Evolutionary conservation across 2,329 filamentous ascomycete genomes (phyloP), one percentile per base, ranked within the genome.

Genomic region (Penicillium janthinellum): DNA sequence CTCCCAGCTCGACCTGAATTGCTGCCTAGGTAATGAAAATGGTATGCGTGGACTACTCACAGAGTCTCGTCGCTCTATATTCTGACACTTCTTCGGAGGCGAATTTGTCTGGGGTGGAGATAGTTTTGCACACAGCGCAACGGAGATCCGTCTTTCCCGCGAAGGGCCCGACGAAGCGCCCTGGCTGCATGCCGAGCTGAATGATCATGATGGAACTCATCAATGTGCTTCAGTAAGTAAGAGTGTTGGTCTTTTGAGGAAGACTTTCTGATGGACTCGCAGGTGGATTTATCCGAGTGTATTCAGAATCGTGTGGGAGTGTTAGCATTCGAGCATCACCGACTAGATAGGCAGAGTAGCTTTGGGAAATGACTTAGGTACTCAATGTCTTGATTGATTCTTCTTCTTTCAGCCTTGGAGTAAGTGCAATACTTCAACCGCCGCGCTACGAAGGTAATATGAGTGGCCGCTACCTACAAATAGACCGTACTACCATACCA

Each of bases 81-180:
- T 17, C 31, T 34, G 11, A 39, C 25, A n/a, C 10, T 42, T n/a
- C 22, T 34, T 15, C 8, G 22, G n/a, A 63, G 61, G 61, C 42
- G 44, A 59, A 17, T 63, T 63, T 41, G n/a, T 54, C 44, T 63
- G 61, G 61, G 59, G 59, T 10, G 61, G 59, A 15, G 31, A 54
- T 20, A 44, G 39, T 22, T 63, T 63, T 35, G 52, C 58, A 15
- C 47, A 60, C 14, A 63, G 54, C 51, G 61, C 61, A 7, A 48
- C 58, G 14, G 58, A 58, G 47, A 56, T 63, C 34, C 58, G 60
- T 47, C 56, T 63, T 15, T 48, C 59, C 7, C 20, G 61, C 15
- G 61, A 63, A 31, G 61, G 58, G 0, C 37, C 25, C 11, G 58
- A 58, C 11, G 48, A 49, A 15, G 42, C 15, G 28, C 56, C 58